phyloP scores from a whole-genome alignment of 352 stramenopile species.

The Phytophthora idaei region DNA sequence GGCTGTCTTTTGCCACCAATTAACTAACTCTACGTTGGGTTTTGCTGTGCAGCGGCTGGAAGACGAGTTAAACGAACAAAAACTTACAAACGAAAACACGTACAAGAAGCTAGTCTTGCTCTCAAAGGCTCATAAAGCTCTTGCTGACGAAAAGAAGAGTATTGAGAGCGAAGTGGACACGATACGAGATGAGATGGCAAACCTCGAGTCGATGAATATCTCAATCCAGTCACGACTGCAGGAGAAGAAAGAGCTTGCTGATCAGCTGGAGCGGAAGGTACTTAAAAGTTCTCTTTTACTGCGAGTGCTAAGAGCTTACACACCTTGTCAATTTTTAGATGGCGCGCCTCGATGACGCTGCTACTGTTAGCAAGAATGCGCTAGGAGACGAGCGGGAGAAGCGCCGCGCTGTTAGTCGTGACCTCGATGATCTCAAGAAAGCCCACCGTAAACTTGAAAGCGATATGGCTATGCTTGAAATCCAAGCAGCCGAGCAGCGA shows the following conservation, averaged over 20 bases:
- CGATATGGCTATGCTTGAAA: conserved; percentile 66
- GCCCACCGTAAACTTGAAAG: conserved; percentile 70
- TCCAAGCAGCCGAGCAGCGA: conserved; percentile 63
- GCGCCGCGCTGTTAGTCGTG: conserved; percentile 40
- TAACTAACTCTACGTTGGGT: background rate
- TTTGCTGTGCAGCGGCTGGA: conserved; percentile 51
- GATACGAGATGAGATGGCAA: conserved; percentile 54
- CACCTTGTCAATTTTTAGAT: conserved; percentile 38
- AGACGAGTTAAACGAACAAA: conserved; percentile 63
- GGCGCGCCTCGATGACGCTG: conserved; percentile 56
- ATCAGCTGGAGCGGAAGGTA: conserved; percentile 74
- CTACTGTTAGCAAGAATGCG: conserved; percentile 45
- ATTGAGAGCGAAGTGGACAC: conserved; percentile 52
- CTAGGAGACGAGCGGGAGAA: conserved; percentile 75
- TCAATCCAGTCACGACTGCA: conserved; percentile 62
- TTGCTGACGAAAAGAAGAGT: conserved; percentile 65
- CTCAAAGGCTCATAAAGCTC: conserved; percentile 77
- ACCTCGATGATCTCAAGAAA: conserved; percentile 74
- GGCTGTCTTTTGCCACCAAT: background rate
- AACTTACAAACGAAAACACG: conserved; percentile 60
- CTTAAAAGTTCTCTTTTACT: background rate
- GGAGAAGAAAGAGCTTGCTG: conserved; percentile 66
- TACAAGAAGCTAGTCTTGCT: conserved; percentile 85
- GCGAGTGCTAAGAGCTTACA: conserved; percentile 4
- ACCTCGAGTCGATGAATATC: conserved; percentile 62